Percentiles rank a stretch among this genome's conserved stretches.
Conservation (phyloP, 345 rosid species). For the Brassica incana region DNA sequence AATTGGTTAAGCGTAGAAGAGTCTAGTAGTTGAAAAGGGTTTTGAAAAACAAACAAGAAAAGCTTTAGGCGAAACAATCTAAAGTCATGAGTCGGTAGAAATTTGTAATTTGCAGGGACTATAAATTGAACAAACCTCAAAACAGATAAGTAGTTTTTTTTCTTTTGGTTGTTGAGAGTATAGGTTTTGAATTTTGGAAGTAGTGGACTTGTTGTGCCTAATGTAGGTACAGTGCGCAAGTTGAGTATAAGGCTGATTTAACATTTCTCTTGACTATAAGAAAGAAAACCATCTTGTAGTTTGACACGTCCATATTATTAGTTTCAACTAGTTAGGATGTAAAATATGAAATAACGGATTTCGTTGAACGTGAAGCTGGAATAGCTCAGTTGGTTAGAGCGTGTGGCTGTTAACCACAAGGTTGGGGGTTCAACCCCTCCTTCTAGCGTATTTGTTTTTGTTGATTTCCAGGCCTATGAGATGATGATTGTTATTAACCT, state of each 20-base stretch:
- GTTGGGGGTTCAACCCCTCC: conserved; percentile 82
- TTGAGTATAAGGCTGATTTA: background rate
- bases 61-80: background rate
- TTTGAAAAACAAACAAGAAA: background rate
- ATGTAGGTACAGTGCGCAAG: background rate
- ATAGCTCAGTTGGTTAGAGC: conserved; percentile 92
- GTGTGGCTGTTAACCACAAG: conserved; percentile 92
- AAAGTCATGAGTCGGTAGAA: background rate
- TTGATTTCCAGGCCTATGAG: background rate
- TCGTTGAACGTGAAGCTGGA: conserved; percentile 55
- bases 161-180: background rate
- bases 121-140: background rate
- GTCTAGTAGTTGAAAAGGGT: background rate
- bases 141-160: background rate
- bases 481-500: background rate
- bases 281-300: background rate
- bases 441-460: conserved; percentile 1
- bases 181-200: background rate
- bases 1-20: background rate
- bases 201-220: background rate
- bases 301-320: background rate
- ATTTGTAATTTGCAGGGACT: background rate
- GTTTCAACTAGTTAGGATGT: too few relatives aligned
- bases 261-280: background rate
- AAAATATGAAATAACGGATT: conserved; percentile 73